A percentile compares a stretch with the other conserved stretches of the same genome.
These are phyloP conservation scores for Colletotrichum cordylinicola DNA, from an alignment of 2,329 filamentous ascomycete genomes.

Conservation along the genomic window DNA sequence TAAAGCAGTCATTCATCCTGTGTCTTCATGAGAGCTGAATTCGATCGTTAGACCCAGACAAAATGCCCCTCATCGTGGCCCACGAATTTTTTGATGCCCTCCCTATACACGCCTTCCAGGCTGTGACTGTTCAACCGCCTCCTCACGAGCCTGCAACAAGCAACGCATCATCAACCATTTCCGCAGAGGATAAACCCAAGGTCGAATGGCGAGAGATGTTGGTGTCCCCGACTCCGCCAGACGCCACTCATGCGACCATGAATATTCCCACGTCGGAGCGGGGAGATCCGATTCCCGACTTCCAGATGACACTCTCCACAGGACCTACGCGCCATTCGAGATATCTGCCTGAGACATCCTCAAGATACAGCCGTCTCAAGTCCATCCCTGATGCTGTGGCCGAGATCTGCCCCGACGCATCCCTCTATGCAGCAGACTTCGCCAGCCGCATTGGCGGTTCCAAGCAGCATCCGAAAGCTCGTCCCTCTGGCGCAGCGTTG, in stretches of 20 bases:
- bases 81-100: constrained; percentile 99
- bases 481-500: constrained; percentile 84
- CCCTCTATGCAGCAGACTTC: constrained; percentile 81
- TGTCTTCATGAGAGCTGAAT: neutral
- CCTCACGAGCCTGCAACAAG: constrained; percentile 1
- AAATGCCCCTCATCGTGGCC: constrained; percentile 90
- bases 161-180: constrained; percentile 40
- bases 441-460: constrained; percentile 83
- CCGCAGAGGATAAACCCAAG: constrained; percentile 41
- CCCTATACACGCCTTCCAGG: constrained; percentile 94
- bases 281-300: constrained; percentile 72
- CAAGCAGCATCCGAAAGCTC: constrained; percentile 55
- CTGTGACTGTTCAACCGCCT: constrained; percentile 53
- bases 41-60: constrained; percentile 58
- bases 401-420: constrained; percentile 89
- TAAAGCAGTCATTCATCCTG: neutral
- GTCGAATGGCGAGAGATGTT: constrained; percentile 84
- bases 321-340: constrained; percentile 80
- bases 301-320: constrained; percentile 82
- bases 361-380: constrained; percentile 79
- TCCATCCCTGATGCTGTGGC: constrained; percentile 73
- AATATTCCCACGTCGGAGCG: constrained; percentile 57
- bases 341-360: constrained; percentile 82
- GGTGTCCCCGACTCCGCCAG: constrained; percentile 70
- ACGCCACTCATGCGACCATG: constrained; percentile 58